Evolutionary conservation across 306 rosid genomes (phyloP).

Genomic region (Dryas drummondii): DNA sequence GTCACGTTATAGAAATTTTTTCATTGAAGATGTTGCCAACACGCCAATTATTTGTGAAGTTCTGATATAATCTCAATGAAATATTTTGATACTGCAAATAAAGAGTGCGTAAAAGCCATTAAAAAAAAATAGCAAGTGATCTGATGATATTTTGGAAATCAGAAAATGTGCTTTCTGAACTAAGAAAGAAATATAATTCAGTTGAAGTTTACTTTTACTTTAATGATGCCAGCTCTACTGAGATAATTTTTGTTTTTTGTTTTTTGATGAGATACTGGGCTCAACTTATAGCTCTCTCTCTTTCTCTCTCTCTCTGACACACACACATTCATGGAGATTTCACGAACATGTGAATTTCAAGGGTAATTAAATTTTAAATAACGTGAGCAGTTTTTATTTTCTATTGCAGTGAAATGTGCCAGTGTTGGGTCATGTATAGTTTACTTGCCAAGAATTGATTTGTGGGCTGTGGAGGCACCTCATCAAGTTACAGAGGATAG

Average conservation of each 20-base stretch:
- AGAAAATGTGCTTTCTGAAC: not conserved
- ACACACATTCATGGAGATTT: not conserved
- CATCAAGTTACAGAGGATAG: conserved; percentile 43
- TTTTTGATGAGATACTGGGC: not conserved
- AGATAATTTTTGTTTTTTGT: not conserved
- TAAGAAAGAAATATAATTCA: not conserved
- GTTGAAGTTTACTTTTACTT: conserved; percentile 1
- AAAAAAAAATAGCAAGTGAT: not conserved
- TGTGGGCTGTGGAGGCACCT: conserved; percentile 75
- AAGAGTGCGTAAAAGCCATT: not conserved
- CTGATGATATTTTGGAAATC: not conserved
- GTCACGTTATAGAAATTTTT: too few species aligned
- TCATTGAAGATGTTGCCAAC: not conserved
- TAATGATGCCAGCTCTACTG: not conserved
- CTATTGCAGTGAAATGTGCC: conserved; percentile 80
- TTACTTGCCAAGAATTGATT: conserved; percentile 93
- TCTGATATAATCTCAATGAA: not conserved
- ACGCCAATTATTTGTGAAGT: not conserved
- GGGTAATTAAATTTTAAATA: not conserved
- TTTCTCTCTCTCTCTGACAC: not conserved
- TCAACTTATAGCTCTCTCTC: not conserved
- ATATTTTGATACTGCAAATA: not conserved
- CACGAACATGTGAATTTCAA: not conserved
- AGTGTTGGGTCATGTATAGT: conserved; percentile 54
- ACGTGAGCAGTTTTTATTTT: conserved; percentile 10